Percentiles rank a stretch among this genome's conserved stretches.
Conservation (phyloP, 2,329 filamentous ascomycete genomes). For the Parascedosporium putredinis region DNA sequence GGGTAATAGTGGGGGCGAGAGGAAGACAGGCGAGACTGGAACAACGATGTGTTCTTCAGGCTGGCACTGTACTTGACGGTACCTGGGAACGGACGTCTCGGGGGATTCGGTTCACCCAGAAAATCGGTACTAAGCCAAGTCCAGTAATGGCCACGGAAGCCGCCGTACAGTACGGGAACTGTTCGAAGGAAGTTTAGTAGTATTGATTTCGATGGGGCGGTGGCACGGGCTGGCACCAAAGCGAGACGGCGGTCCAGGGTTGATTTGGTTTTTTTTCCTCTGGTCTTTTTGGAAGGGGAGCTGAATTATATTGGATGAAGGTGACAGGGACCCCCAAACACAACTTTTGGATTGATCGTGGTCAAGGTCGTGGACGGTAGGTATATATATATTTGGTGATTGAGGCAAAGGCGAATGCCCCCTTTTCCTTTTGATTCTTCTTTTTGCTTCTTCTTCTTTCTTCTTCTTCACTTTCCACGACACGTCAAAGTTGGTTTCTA, state of each 20-base stretch:
- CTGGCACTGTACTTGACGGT: not conserved
- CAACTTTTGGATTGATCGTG: not conserved
- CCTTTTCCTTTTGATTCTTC: not conserved
- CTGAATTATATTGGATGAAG: slow-evolving; percentile 1
- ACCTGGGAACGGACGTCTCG: not conserved
- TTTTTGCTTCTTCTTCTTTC: too few species aligned
- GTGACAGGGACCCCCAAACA: not conserved
- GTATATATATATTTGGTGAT: too few species aligned
- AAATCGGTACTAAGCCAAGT: not conserved
- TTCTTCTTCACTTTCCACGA: too few species aligned
- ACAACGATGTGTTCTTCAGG: too few species aligned
- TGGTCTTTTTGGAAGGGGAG: not conserved
- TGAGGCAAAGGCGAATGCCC: too few species aligned
- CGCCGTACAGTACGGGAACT: slow-evolving; percentile 1
- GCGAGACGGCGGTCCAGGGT: too few species aligned
- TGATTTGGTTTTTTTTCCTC: not conserved
- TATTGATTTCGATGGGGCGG: too few species aligned
- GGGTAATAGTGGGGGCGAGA: slow-evolving; percentile 1
- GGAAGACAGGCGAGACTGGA: not conserved
- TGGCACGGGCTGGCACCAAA: too few species aligned
- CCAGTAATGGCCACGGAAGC: slow-evolving; percentile 1
- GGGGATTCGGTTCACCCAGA: not conserved
- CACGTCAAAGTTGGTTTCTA: too few species aligned
- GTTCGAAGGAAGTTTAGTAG: not conserved
- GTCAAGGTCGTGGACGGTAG: too few species aligned